Base-by-base conservation (phyloP, 768 basidiomycete genomes). In the Termitomyces sp. region DNA sequence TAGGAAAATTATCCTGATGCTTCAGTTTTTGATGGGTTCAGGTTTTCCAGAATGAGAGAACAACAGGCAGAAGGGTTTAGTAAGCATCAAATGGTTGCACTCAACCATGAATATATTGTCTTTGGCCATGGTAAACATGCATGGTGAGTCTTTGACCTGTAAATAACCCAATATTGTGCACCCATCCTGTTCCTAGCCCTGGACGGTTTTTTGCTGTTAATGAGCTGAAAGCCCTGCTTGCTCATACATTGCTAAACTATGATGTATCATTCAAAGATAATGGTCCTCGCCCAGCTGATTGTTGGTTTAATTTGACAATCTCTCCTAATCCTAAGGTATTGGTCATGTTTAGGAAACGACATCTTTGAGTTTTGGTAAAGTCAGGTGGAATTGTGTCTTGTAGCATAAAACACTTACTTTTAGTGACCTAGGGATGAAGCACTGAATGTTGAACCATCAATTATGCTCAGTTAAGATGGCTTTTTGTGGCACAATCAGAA, bases 121-220 rank as follows among this genome's bases (percentile, higher is more conserved):
- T 58, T 61, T 28, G 61, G 61, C 14, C 18, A 55, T 14, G 61
- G 61, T 5, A 54, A 50, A 55, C 61, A 61, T 38, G 61, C 57
- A n/a, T 61, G 61, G 61, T 55, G 32, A 44, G 57, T 46, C 12
- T 10, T n/a, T 26, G 38, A 12, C 36, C 18, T 40, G 10, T n/a
- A 13, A 28, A 32, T 6, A 41, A 8, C n/a, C 18, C 20, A 16
- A 1, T 32, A 1, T n/a, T 9, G 28, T 49, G 36, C n/a, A 14
- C 32, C 10, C 20, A 8, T 35, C 5, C 4, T 20, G 26, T 26
- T 35, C 41, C 23, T 53, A 71, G 73, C 55, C 76, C 79, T 41
- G 79, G 78, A 1, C 70, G 78, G 8, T 77, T 76, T 63, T 75
- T 79, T 50, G 78, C 76, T 1, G 69, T 73, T 6, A 71, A 67